phyloP scores from a whole-genome alignment of 2,329 filamentous ascomycete genomes.

The Proliferodiscus dingleyae region DNA sequence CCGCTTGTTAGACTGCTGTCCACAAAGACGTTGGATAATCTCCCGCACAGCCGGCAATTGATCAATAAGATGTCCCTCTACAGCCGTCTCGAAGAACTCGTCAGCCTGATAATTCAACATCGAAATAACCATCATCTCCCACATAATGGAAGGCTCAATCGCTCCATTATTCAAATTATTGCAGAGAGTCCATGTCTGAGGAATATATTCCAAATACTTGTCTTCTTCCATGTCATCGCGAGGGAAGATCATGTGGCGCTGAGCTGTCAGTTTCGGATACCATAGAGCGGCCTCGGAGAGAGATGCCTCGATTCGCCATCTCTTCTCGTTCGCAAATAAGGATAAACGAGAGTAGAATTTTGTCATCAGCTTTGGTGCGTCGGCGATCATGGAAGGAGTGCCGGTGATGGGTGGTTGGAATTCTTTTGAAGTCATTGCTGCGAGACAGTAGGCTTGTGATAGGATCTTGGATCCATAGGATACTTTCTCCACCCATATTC shows the following conservation, averaged over 20 bases:
- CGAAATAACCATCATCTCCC: constrained; percentile 5
- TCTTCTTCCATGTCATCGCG: background rate
- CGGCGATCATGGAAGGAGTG: too few species aligned
- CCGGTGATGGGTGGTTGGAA: background rate
- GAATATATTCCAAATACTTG: constrained; percentile 5
- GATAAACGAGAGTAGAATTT: background rate
- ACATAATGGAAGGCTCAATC: background rate
- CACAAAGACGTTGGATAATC: too few species aligned
- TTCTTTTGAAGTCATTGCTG: background rate
- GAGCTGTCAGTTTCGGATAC: background rate
- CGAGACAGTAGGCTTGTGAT: constrained; percentile 1
- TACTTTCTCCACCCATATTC: constrained; percentile 5
- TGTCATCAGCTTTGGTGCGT: background rate
- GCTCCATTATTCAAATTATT: background rate
- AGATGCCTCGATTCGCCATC: background rate
- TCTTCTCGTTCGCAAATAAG: background rate
- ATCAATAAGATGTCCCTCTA: too few species aligned
- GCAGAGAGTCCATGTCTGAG: constrained; percentile 1
- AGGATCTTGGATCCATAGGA: background rate
- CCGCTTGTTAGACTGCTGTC: too few species aligned
- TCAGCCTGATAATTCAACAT: constrained; percentile 5
- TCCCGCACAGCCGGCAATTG: too few species aligned
- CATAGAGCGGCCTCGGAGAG: background rate
- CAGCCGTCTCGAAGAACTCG: too few species aligned
- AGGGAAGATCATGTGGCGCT: background rate